Evolutionary conservation across 2,329 filamentous ascomycete species (phyloP).

Genomic region (Hymenoscyphus occultus): DNA sequence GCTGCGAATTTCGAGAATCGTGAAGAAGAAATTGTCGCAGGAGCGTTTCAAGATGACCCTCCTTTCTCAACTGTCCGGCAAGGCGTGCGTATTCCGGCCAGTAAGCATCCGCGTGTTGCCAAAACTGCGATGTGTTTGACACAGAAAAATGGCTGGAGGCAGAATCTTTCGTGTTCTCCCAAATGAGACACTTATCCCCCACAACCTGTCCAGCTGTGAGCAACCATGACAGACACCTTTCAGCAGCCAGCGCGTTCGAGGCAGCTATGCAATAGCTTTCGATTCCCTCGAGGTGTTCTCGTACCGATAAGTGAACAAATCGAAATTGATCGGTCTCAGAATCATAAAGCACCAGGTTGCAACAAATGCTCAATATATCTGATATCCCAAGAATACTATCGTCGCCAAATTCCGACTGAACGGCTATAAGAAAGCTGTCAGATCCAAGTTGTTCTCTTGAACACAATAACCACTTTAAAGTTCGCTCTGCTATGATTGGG

Average conservation of each 20-base stretch:
- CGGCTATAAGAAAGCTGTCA: not conserved
- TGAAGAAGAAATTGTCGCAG: not conserved
- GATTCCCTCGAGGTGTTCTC: slow-evolving; percentile 3
- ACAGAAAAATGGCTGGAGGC: not conserved
- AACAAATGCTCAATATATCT: slow-evolving; percentile 10
- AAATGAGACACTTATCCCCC: not conserved
- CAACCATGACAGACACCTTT: slow-evolving; percentile 4
- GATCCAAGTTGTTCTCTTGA: slow-evolving; percentile 5
- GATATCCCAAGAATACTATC: not conserved
- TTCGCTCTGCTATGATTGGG: not conserved
- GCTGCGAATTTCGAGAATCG: not conserved
- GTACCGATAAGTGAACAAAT: slow-evolving; percentile 13
- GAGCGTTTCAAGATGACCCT: not conserved
- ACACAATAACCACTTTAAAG: slow-evolving; percentile 12
- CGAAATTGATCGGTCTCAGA: not conserved
- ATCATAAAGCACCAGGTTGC: slow-evolving; percentile 8
- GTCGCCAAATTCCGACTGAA: not conserved
- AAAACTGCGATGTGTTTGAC: not conserved
- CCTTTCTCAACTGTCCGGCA: not conserved
- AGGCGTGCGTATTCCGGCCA: not conserved
- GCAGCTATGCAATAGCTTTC: not conserved
- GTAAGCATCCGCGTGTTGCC: not conserved
- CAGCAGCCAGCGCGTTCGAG: not conserved
- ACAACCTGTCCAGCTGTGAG: not conserved
- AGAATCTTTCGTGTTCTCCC: not conserved